A percentile compares a stretch with the other conserved stretches of the same genome.
phyloP scores from a whole-genome alignment of 176 grass and related monocot genomes.

The Ananas comosus region DNA sequence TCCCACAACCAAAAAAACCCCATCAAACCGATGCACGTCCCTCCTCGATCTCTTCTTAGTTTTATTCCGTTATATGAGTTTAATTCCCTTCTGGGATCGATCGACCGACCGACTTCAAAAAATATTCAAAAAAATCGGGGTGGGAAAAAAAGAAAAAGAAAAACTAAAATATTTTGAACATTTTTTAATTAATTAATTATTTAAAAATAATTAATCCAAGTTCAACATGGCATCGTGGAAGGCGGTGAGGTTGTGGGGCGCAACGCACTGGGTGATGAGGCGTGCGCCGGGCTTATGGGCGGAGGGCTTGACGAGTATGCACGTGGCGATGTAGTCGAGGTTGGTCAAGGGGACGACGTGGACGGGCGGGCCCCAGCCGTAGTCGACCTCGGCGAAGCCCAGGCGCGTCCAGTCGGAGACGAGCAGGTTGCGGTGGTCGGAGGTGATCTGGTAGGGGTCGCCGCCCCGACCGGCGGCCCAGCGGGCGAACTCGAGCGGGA shows the following conservation, averaged over 20 bases:
- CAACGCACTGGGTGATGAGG: conserved; percentile 84
- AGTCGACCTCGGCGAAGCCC: conserved; percentile 82
- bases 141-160: too few species aligned
- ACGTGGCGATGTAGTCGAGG: conserved; percentile 85
- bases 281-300: conserved; percentile 58
- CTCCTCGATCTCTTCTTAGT: too few species aligned
- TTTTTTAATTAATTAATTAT: too few species aligned
- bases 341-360: conserved; percentile 87
- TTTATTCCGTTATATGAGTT: too few species aligned
- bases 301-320: conserved; percentile 67
- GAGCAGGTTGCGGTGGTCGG: conserved; percentile 58
- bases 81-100: too few species aligned
- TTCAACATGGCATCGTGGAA: conserved; percentile 52
- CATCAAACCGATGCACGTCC: too few species aligned
- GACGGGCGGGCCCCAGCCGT: conserved; percentile 70
- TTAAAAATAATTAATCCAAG: too few species aligned
- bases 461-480: conserved; percentile 28
- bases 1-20: too few species aligned
- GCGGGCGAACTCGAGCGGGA: neutral
- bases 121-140: too few species aligned
- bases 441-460: conserved; percentile 86
- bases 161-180: too few species aligned
- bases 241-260: conserved; percentile 38
- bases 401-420: conserved; percentile 87
- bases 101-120: too few species aligned